Conservation (phyloP, 164 flowering plant species). For the Houttuynia cordata region DNA sequence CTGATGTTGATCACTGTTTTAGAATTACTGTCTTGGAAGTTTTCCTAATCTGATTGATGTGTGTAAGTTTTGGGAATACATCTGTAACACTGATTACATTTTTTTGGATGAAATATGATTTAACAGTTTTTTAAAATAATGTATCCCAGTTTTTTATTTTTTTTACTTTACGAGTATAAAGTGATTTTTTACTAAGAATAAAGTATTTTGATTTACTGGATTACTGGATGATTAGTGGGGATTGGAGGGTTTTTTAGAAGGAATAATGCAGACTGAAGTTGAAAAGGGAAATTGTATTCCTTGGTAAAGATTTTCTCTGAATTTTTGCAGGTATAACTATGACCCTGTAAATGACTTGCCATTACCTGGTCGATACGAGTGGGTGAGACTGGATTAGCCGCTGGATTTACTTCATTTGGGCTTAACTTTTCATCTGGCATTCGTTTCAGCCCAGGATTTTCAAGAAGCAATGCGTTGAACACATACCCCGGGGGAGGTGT, state of each 20-base stretch:
- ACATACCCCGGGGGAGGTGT: constrained; percentile 22
- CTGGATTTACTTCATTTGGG: constrained; percentile 11
- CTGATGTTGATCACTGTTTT: not conserved
- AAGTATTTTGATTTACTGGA: too few species aligned
- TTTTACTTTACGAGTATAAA: too few species aligned
- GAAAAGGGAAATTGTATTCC: not conserved
- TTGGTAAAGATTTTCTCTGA: not conserved
- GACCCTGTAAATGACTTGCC: constrained; percentile 61
- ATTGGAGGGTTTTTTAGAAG: too few species aligned
- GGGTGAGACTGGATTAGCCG: constrained; percentile 46
- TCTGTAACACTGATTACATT: too few species aligned
- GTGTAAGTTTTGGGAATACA: too few species aligned
- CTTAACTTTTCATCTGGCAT: constrained; percentile 18
- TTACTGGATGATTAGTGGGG: too few species aligned
- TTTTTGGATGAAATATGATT: too few species aligned
- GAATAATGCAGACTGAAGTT: not conserved
- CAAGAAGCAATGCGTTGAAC: too few species aligned
- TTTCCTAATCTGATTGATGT: not conserved
- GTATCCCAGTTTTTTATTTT: too few species aligned
- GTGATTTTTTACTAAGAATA: too few species aligned
- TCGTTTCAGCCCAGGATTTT: constrained; percentile 16
- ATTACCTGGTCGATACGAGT: constrained; percentile 71
- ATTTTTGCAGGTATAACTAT: constrained; percentile 70
- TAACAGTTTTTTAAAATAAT: too few species aligned
- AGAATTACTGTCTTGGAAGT: not conserved